phyloP scores from a whole-genome alignment of 768 basidiomycete genomes.

The Tulasnella sp. region DNA sequence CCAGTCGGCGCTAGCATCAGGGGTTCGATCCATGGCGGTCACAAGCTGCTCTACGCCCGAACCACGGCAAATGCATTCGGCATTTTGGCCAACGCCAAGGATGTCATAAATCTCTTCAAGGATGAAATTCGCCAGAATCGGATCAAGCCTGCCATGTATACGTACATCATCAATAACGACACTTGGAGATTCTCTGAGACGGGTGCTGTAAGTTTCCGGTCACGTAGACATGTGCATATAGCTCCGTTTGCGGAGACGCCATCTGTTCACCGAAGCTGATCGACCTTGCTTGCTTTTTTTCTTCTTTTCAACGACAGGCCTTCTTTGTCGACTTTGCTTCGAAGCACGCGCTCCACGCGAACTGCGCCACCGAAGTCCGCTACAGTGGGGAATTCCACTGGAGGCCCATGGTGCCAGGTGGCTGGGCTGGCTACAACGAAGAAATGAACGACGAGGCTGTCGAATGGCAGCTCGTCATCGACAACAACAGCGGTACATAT shows the following conservation, averaged over 20 bases:
- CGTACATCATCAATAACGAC: slow-evolving; percentile 61
- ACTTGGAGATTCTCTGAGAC: slow-evolving; percentile 29
- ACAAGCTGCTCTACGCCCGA: slow-evolving; percentile 70
- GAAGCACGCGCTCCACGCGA: slow-evolving; percentile 81
- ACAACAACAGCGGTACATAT: slow-evolving; percentile 74
- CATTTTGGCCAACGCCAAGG: slow-evolving; percentile 48
- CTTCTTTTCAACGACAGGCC: neutral
- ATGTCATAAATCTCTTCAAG: slow-evolving; percentile 40
- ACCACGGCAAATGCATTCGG: slow-evolving; percentile 61
- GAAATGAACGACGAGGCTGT: slow-evolving; percentile 41
- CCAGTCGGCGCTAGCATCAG: slow-evolving; percentile 62
- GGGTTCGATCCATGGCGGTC: slow-evolving; percentile 65
- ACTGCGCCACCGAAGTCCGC: slow-evolving; percentile 62
- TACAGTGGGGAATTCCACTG: slow-evolving; percentile 75
- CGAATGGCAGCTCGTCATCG: slow-evolving; percentile 77
- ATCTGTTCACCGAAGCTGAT: neutral
- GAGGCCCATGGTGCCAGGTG: slow-evolving; percentile 21
- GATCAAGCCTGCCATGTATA: slow-evolving; percentile 77
- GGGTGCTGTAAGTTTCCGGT: slow-evolving; percentile 22
- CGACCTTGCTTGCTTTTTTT: neutral
- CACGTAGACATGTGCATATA: neutral
- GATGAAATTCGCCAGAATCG: slow-evolving; percentile 23
- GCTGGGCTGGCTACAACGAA: slow-evolving; percentile 20
- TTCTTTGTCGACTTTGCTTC: slow-evolving; percentile 42
- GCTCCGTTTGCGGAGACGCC: neutral